These are phyloP conservation scores for Angomonas ambiguus DNA, from an alignment of 208 protist genomes.

Conservation along the genomic window DNA sequence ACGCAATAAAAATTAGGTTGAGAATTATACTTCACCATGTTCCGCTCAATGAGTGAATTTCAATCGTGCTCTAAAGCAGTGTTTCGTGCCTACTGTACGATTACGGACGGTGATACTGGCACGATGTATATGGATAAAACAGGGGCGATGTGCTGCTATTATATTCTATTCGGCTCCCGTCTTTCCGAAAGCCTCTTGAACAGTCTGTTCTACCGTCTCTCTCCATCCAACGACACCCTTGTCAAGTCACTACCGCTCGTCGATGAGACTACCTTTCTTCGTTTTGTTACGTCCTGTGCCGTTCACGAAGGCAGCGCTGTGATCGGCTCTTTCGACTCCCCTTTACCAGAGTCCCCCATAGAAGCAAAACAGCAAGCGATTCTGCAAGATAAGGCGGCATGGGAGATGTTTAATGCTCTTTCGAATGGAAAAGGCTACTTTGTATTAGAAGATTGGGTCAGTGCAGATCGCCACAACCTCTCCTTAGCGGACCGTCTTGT, in stretches of 20 bases:
- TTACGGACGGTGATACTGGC: neutral
- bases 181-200: neutral
- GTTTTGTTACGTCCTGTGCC: neutral
- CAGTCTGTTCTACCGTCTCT: too few relatives aligned
- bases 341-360: neutral
- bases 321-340: neutral
- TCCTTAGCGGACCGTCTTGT: neutral
- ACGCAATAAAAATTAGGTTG: neutral
- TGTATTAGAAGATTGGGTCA: neutral
- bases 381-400: neutral
- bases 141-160: neutral
- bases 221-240: too few relatives aligned
- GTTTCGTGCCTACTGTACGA: neutral
- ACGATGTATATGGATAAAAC: neutral
- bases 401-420: neutral
- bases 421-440: conserved; percentile 2
- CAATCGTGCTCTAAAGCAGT: neutral
- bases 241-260: too few relatives aligned
- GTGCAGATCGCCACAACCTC: too few relatives aligned
- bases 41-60: neutral
- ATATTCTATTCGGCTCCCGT: neutral
- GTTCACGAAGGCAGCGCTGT: neutral
- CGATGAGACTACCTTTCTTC: neutral
- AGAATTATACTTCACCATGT: neutral
- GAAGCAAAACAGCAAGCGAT: neutral